These are phyloP conservation scores for Psilocybe mexicana DNA, from an alignment of 1,284 basidiomycete species.

Conservation along the genomic window DNA sequence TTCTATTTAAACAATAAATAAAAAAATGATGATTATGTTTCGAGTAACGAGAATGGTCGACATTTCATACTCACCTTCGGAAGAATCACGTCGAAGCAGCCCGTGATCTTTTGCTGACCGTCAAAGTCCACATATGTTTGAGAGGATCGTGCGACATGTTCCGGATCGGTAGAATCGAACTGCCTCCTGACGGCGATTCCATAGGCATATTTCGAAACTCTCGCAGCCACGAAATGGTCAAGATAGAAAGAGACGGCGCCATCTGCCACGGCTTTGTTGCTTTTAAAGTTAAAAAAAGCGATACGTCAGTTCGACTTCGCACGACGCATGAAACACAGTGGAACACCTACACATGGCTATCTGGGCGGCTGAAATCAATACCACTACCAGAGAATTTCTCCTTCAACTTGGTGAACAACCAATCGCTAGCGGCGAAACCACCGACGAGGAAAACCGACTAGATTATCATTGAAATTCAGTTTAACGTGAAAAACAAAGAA, in stretches of 20 bases:
- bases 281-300: background rate
- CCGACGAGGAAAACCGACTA: constrained; percentile 37
- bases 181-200: constrained; percentile 32
- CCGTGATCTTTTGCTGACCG: constrained; percentile 23
- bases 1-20: constrained; percentile 11
- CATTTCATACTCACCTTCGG: constrained; percentile 20
- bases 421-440: constrained; percentile 54
- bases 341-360: constrained; percentile 43
- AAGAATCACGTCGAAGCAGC: constrained; percentile 27
- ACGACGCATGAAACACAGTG: background rate
- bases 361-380: constrained; percentile 43
- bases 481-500: background rate
- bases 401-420: constrained; percentile 43
- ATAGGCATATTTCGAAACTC: constrained; percentile 46
- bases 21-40: no score
- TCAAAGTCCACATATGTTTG: constrained; percentile 12
- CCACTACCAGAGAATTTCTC: constrained; percentile 29
- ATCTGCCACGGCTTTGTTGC: constrained; percentile 39
- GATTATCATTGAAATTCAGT: background rate
- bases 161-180: constrained; percentile 31
- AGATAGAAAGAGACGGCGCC: constrained; percentile 51
- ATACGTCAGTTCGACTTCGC: constrained; percentile 41
- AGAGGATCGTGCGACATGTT: constrained; percentile 34
- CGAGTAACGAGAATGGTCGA: background rate
- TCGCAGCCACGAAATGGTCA: constrained; percentile 46